Conservation (phyloP, 345 rosid species). For the Gossypium sturtianum region DNA sequence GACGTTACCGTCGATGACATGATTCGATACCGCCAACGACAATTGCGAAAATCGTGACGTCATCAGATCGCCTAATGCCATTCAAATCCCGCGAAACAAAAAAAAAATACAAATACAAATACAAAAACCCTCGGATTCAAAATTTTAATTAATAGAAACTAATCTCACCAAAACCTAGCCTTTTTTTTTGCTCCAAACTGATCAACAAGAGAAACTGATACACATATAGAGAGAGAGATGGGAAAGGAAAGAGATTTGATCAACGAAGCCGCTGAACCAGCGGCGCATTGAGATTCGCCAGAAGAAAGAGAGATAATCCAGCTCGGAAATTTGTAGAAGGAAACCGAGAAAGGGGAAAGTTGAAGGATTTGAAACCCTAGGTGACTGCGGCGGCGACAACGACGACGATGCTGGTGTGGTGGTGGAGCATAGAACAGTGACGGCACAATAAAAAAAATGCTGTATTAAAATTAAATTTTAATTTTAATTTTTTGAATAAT, state of each 20-base stretch:
- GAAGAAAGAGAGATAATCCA: slow-evolving; percentile 64
- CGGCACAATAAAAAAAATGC: slow-evolving; percentile 25
- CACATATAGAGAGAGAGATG: background rate
- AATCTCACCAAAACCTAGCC: slow-evolving; percentile 27
- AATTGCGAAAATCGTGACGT: slow-evolving; percentile 88
- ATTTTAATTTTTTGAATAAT: background rate
- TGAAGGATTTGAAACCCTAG: slow-evolving; percentile 13
- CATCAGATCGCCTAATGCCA: slow-evolving; percentile 99
- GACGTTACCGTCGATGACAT: too few relatives aligned
- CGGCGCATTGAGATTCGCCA: slow-evolving; percentile 73
- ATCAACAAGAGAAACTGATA: slow-evolving; percentile 7
- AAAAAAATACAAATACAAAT: background rate
- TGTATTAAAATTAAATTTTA: background rate
- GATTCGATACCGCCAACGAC: too few relatives aligned
- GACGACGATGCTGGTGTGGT: slow-evolving; percentile 16
- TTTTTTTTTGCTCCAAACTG: slow-evolving; percentile 13
- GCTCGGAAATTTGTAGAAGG: slow-evolving; percentile 41
- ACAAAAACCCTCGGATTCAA: slow-evolving; percentile 14
- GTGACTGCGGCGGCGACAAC: background rate
- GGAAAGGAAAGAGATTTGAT: slow-evolving; percentile 26
- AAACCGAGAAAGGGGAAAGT: background rate
- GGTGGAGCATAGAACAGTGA: slow-evolving; percentile 35
- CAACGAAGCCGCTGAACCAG: slow-evolving; percentile 93
- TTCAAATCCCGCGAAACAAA: slow-evolving; percentile 43
- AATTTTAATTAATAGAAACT: background rate